Conservation (phyloP, 495 filamentous ascomycete genomes). For the Friedmanniomyces simplex region DNA sequence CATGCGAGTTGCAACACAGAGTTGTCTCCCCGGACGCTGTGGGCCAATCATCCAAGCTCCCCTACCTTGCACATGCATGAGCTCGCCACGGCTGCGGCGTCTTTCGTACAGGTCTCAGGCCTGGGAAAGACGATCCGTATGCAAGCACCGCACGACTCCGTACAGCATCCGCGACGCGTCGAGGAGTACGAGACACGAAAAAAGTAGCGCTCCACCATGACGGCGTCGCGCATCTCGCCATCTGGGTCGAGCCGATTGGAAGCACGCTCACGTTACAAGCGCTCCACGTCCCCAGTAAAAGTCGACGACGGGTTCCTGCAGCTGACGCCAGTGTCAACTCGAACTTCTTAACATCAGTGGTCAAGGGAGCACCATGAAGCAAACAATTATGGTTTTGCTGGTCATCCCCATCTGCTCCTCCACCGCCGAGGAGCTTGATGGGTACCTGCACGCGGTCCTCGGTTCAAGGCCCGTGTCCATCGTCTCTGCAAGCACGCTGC, state of each 20-base stretch:
- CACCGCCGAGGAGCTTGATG: background rate
- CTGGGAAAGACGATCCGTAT: conserved; percentile 1
- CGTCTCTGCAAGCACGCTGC: background rate
- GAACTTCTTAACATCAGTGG: too few species aligned
- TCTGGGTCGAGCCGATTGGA: background rate
- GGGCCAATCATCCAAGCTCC: background rate
- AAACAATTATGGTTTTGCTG: background rate
- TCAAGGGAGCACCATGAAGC: background rate
- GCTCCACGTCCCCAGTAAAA: background rate
- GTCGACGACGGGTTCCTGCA: background rate
- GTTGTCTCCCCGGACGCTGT: background rate
- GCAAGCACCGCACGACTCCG: conserved; percentile 7
- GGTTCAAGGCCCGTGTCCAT: background rate
- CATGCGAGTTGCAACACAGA: background rate
- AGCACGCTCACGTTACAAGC: background rate
- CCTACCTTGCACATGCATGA: background rate
- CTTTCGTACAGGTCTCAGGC: background rate
- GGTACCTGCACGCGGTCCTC: background rate
- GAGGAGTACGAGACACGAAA: background rate
- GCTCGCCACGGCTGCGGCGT: background rate
- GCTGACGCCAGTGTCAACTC: background rate
- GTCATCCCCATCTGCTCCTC: background rate
- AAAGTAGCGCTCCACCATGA: background rate
- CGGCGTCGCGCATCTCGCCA: background rate
- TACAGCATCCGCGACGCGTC: conserved; percentile 13